Conservation (phyloP, 495 filamentous ascomycete species). For the Xanthoparmelia taractica region DNA sequence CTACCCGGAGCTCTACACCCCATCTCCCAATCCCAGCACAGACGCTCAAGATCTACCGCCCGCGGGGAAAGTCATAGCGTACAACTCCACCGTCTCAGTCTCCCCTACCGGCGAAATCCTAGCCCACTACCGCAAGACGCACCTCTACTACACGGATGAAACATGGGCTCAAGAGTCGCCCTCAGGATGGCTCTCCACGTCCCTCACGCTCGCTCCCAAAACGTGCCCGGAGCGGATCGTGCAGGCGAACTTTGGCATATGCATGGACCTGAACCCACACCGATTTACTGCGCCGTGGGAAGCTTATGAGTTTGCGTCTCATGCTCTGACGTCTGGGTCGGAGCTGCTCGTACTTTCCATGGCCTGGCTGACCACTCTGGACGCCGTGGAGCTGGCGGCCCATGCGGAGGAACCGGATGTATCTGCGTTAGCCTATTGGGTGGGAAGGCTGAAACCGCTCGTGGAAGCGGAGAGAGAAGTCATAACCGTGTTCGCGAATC, state of each 20-base stretch:
- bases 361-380: conserved; percentile 69
- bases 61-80: conserved; percentile 38
- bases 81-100: conserved; percentile 83
- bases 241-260: conserved; percentile 75
- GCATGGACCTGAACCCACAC: conserved; percentile 69
- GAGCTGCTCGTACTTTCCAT: conserved; percentile 75
- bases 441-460: conserved; percentile 71
- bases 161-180: conserved; percentile 78
- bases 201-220: conserved; percentile 8
- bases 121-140: conserved; percentile 80
- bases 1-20: conserved; percentile 70
- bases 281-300: conserved; percentile 68
- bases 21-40: conserved; percentile 27
- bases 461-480: conserved; percentile 42
- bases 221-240: conserved; percentile 6
- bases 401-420: conserved; percentile 56
- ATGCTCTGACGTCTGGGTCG: conserved; percentile 56
- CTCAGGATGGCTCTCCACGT: conserved; percentile 43
- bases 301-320: conserved; percentile 78
- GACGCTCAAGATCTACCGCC: conserved; percentile 28
- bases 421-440: conserved; percentile 82
- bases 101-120: conserved; percentile 61
- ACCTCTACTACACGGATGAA: conserved; percentile 87
- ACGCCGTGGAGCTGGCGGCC: conserved; percentile 40
- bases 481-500: conserved; percentile 77